Evolutionary conservation across 768 basidiomycete species (phyloP).

Genomic region (Rhodotorula graminis): DNA sequence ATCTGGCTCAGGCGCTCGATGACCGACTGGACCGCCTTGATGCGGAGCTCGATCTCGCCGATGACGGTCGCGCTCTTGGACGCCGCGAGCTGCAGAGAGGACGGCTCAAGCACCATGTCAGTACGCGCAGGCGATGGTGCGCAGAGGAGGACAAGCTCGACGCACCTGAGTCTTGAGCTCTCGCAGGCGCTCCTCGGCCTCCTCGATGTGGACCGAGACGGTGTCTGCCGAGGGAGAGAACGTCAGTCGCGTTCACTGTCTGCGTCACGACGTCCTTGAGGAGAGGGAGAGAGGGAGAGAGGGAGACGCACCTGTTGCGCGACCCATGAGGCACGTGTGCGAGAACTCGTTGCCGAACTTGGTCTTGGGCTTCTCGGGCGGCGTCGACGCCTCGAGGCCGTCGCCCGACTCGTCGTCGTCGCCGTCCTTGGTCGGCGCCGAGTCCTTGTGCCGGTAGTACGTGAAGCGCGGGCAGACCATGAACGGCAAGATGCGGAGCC

Average conservation of each 20-base stretch:
- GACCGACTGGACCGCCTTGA: constrained; percentile 18
- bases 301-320: constrained; percentile 42
- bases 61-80: not conserved
- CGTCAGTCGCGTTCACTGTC: no score
- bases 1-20: constrained; percentile 25
- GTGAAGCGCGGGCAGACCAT: constrained; percentile 76
- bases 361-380: constrained; percentile 16
- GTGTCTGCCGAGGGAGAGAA: constrained; percentile 23
- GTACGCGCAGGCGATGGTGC: not conserved
- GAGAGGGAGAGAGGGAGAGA: not conserved
- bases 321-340: constrained; percentile 73
- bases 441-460: constrained; percentile 54
- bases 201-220: constrained; percentile 34
- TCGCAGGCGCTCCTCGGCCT: constrained; percentile 24
- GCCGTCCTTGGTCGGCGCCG: constrained; percentile 6
- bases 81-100: not conserved
- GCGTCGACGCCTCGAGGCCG: not conserved
- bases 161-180: constrained; percentile 25
- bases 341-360: constrained; percentile 85
- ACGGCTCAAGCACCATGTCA: not conserved
- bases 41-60: constrained; percentile 22
- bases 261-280: not conserved
- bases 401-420: constrained; percentile 12
- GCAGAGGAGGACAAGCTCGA: not conserved
- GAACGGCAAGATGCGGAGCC: constrained; percentile 64